Percentiles rank a stretch among this genome's conserved stretches.
Evolutionary conservation across 1,139 yeast genomes (phyloP).

Genomic region (Kluyveromyces sp.): DNA sequence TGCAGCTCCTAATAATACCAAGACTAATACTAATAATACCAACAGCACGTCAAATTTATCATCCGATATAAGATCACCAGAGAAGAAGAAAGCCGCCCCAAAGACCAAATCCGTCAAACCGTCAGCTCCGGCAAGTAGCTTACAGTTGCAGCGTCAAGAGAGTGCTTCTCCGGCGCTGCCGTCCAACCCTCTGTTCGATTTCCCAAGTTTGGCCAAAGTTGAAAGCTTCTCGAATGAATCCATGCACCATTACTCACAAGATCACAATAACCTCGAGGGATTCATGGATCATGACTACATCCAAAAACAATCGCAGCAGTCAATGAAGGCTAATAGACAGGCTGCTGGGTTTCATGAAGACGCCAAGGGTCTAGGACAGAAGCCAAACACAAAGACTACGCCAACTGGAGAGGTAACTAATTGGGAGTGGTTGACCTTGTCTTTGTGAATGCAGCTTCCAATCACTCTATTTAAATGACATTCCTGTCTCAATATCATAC

Average conservation of each 20-base stretch:
- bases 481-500: too few relatives aligned
- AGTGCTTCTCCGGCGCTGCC: constrained; percentile 5
- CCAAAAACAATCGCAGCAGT: constrained; percentile 1
- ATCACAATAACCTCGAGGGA: background rate
- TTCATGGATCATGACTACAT: constrained; percentile 1
- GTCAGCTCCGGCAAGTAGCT: constrained; percentile 1
- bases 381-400: background rate
- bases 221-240: constrained; percentile 1
- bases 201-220: background rate
- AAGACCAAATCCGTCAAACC: constrained; percentile 3
- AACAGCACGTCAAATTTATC: constrained; percentile 1
- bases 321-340: background rate
- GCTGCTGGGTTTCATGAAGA: background rate
- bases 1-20: background rate
- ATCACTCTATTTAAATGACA: too few relatives aligned
- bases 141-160: constrained; percentile 3
- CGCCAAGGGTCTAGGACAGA: background rate
- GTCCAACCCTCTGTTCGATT: constrained; percentile 1
- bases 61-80: constrained; percentile 5
- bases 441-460: constrained; percentile 2
- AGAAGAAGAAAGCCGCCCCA: constrained; percentile 2
- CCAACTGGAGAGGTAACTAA: constrained; percentile 9
- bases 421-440: constrained; percentile 14
- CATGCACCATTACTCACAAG: background rate
- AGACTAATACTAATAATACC: background rate